Conservation (phyloP, 192 early-diverging fungal genomes). For the Podila clonocystis region DNA sequence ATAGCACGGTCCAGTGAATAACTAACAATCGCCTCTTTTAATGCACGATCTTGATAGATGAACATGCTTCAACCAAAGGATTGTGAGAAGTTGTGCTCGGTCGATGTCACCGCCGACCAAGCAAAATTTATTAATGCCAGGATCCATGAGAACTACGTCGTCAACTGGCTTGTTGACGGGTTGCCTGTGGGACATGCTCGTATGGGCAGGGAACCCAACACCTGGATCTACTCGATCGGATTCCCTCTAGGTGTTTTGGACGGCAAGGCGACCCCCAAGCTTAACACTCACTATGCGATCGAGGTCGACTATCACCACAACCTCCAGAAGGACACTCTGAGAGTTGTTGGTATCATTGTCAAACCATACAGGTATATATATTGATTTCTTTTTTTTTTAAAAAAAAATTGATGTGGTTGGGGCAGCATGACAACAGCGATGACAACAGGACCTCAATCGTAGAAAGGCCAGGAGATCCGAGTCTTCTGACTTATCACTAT, state of each 20-base stretch:
- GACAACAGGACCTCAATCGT: neutral
- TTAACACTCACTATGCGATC: conserved; percentile 94
- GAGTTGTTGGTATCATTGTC: conserved; percentile 92
- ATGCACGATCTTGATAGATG: conserved; percentile 56
- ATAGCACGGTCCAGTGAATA: neutral
- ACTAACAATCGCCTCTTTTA: neutral
- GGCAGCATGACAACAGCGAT: neutral
- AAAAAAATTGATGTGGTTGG: neutral
- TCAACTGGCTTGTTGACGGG: conserved; percentile 93
- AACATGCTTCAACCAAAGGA: conserved; percentile 65
- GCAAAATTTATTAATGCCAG: conserved; percentile 90
- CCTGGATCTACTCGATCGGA: conserved; percentile 78
- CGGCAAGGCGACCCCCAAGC: conserved; percentile 30
- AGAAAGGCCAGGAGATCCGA: neutral
- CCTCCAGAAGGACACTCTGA: conserved; percentile 63
- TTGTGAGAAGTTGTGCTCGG: conserved; percentile 76
- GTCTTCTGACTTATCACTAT: neutral
- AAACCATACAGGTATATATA: conserved; percentile 77
- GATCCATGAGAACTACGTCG: conserved; percentile 77
- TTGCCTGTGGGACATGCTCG: conserved; percentile 75
- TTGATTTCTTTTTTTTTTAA: no score
- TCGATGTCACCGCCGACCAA: conserved; percentile 71
- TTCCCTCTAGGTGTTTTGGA: conserved; percentile 75
- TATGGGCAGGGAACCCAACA: conserved; percentile 60
- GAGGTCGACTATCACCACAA: conserved; percentile 83